Base-by-base conservation (phyloP, 2,329 filamentous ascomycete species). In the Fusarium metavorans region DNA sequence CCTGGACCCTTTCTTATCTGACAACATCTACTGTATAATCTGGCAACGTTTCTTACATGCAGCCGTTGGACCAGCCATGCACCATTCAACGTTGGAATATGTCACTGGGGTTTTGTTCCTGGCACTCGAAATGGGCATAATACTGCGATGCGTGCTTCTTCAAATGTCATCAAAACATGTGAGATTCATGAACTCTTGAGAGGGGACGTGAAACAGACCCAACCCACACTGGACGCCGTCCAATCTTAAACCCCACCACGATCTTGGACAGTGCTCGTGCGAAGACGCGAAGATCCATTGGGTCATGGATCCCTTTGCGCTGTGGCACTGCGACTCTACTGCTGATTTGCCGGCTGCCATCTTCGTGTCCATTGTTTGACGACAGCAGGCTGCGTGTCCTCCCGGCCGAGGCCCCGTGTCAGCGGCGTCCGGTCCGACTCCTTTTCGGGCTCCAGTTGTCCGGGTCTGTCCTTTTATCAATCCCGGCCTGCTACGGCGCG, bases 181-280 rank as follows among this genome's bases (percentile, higher is more conserved):
- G 59, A 62, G 41, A 27, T 57, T 57, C 54, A 57, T 57, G 14
- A 57, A 32, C 34, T 35, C 34, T 30, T 39, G 41, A 18, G 56
- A 67, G 52, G 56, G 43, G 54, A 66, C 37, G 58, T 74, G 74
- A 75, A 78, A 77, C 67, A 61, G 45, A 23, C 48, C 32, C 43
- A 73, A 45, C 58, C 73, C 76, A 73, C 74, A 63, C 37, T 35
- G n/a, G 56, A 66, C 62, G 64, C 68, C 66, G 59, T 71, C 67
- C 54, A 77, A 78, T 78, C 54, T 78, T 73, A 67, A 67, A 50
- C 54, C 27, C 37, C 50, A 50, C 61, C 52, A 48, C 63, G 64
- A 73, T 68, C 56, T 72, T 70, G 61, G 45, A 37, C 64, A 30
- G 25, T 20, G 54, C 58, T 64, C 45, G 70, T 62, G 34, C 54